Percentiles rank a stretch among this genome's conserved stretches.
phyloP scores from a whole-genome alignment of 2,329 filamentous ascomycete genomes.

The Xylariales sp. region DNA sequence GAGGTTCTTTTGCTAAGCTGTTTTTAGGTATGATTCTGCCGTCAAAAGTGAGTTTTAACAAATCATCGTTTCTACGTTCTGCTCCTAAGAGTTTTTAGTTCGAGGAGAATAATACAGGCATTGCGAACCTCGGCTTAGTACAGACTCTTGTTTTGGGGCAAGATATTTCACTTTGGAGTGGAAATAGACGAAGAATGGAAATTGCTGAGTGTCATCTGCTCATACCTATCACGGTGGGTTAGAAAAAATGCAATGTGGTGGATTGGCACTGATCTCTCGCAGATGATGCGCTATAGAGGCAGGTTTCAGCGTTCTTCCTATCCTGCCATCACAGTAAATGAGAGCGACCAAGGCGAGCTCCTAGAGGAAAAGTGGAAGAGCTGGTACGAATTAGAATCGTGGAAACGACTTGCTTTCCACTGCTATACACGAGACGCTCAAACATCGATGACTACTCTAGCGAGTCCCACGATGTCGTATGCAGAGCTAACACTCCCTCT shows the following conservation, averaged over 20 bases:
- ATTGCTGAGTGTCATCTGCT: conserved; percentile 63
- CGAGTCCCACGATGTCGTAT: conserved; percentile 74
- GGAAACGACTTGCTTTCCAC: conserved; percentile 74
- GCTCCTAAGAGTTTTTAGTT: conserved; percentile 51
- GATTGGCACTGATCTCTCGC: conserved; percentile 36
- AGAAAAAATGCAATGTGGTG: not conserved
- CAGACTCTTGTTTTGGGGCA: conserved; percentile 62
- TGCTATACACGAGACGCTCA: conserved; percentile 74
- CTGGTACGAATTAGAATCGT: conserved; percentile 74
- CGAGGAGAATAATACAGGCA: conserved; percentile 61
- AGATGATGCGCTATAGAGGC: conserved; percentile 68
- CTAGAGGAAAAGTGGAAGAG: conserved; percentile 73
- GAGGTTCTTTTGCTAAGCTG: conserved; percentile 28
- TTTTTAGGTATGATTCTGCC: conserved; percentile 50
- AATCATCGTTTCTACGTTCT: not conserved
- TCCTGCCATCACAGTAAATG: conserved; percentile 60
- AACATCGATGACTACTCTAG: conserved; percentile 73
- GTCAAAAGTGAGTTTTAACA: conserved; percentile 44
- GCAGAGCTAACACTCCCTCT: conserved; percentile 75
- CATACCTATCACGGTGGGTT: conserved; percentile 59
- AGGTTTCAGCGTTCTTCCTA: conserved; percentile 69
- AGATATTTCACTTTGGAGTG: conserved; percentile 66
- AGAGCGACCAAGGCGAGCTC: conserved; percentile 65
- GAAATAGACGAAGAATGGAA: conserved; percentile 66
- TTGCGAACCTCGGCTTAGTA: conserved; percentile 60